Conservation (phyloP, 441 rosid species). For the California macrophylla region DNA sequence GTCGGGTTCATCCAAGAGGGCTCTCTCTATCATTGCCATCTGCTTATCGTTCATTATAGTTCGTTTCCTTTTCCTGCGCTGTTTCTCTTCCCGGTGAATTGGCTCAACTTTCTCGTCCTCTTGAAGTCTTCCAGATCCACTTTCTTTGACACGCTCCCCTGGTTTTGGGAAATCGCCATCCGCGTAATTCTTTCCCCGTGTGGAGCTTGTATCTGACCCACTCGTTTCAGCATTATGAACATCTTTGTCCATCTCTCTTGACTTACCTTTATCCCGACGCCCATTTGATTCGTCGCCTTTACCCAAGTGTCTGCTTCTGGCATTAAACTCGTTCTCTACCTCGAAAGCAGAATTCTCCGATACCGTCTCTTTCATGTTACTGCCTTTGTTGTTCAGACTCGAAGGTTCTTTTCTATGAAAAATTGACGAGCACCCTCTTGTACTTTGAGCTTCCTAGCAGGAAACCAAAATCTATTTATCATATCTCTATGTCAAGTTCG, state of each 20-base stretch:
- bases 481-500: constrained; percentile 8
- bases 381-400: constrained; percentile 31
- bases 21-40: constrained; percentile 65
- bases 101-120: constrained; percentile 53
- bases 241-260: constrained; percentile 55
- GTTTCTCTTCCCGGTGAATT: constrained; percentile 51
- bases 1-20: constrained; percentile 81
- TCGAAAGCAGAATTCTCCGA: constrained; percentile 49
- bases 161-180: constrained; percentile 27
- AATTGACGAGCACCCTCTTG: constrained; percentile 36
- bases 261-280: constrained; percentile 35
- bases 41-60: constrained; percentile 92
- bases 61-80: constrained; percentile 75
- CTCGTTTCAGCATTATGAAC: constrained; percentile 64
- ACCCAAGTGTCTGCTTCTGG: constrained; percentile 30
- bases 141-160: constrained; percentile 31
- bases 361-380: constrained; percentile 43
- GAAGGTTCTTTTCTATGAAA: constrained; percentile 38
- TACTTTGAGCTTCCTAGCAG: constrained; percentile 53
- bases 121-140: constrained; percentile 33
- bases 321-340: constrained; percentile 34
- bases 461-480: constrained; percentile 16
- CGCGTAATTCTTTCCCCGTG: constrained; percentile 46
- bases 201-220: constrained; percentile 82
- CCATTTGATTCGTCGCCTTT: constrained; percentile 29